phyloP scores from a whole-genome alignment of 75 land plant species.

The Adiantum capillusveneris region DNA sequence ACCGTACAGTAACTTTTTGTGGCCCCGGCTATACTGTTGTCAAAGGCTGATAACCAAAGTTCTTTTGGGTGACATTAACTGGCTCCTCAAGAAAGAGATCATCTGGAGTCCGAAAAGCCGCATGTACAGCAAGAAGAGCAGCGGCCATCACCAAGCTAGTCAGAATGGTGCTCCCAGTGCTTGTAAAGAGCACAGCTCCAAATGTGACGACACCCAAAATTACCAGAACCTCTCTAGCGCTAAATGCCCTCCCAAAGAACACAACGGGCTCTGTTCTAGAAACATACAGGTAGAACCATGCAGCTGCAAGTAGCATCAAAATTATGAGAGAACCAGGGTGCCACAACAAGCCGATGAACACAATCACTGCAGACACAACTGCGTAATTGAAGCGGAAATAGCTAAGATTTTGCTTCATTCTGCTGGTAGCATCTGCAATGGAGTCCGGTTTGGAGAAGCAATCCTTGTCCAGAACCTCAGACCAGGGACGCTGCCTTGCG shows the following conservation, averaged over 20 bases:
- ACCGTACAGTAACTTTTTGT: too few species aligned
- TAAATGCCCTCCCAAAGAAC: conserved; percentile 8
- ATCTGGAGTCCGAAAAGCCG: conserved; percentile 32
- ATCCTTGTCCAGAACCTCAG: conserved; percentile 23
- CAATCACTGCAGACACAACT: conserved; percentile 3
- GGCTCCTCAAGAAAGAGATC: conserved; percentile 40
- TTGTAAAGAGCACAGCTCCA: conserved; percentile 14
- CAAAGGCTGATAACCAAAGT: too few species aligned
- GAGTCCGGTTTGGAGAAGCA: conserved; percentile 26
- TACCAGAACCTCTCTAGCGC: conserved; percentile 22
- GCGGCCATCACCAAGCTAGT: conserved; percentile 20
- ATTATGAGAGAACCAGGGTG: conserved; percentile 19
- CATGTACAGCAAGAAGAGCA: conserved; percentile 18
- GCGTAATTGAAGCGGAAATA: conserved; percentile 30
- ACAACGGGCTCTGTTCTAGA: conserved; percentile 24
- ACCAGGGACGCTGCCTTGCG: conserved; percentile 22
- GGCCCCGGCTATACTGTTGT: too few species aligned
- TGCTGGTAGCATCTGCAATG: conserved; percentile 21
- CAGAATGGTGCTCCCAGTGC: conserved; percentile 17
- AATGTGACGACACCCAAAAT: conserved; percentile 19
- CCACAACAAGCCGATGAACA: conserved; percentile 20
- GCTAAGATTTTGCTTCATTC: conserved; percentile 23
- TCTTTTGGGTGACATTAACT: not conserved
- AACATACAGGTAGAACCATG: conserved; percentile 24
- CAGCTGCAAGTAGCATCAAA: conserved; percentile 9